Conservation (phyloP, 1,284 basidiomycete species). For the Moesziomyces parantarcticus region DNA sequence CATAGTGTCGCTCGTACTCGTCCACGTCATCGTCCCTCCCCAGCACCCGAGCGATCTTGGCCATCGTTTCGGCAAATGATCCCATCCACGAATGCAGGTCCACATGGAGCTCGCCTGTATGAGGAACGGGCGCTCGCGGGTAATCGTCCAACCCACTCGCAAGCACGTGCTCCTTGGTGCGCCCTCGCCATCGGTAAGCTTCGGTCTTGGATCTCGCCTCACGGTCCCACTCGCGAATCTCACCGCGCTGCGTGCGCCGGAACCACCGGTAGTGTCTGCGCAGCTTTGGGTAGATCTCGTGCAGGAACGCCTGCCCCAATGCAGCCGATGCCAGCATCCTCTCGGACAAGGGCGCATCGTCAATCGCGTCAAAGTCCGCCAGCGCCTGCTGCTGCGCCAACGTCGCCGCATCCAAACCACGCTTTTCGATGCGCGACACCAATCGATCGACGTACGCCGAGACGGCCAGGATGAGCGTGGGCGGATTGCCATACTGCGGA, state of each 20-base stretch:
- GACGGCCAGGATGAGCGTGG: conserved; percentile 89
- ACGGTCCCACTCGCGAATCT: conserved; percentile 88
- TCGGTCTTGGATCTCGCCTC: conserved; percentile 84
- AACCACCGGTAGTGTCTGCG: conserved; percentile 96
- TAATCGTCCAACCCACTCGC: conserved; percentile 96
- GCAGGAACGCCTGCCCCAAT: conserved; percentile 76
- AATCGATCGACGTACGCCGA: conserved; percentile 85
- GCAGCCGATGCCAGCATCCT: conserved; percentile 61
- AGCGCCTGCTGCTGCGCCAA: conserved; percentile 19
- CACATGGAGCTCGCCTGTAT: conserved; percentile 88
- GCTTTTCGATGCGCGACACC: conserved; percentile 65
- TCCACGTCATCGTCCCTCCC: conserved; percentile 82
- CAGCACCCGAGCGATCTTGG: conserved; percentile 68
- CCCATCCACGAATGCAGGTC: conserved; percentile 96
- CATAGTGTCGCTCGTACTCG: conserved; percentile 80
- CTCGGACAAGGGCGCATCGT: conserved; percentile 27
- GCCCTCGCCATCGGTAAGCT: conserved; percentile 93
- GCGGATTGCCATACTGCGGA: conserved; percentile 91
- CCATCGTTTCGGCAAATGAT: conserved; percentile 71
- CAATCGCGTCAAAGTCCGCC: conserved; percentile 14
- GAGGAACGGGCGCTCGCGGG: conserved; percentile 81
- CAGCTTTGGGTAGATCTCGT: conserved; percentile 82
- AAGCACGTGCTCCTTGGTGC: conserved; percentile 84
- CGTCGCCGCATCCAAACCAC: conserved; percentile 13
- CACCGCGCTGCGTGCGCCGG: conserved; percentile 83